Evolutionary conservation across 495 filamentous ascomycete genomes (phyloP).

Genomic region (Penicillium goetzii): DNA sequence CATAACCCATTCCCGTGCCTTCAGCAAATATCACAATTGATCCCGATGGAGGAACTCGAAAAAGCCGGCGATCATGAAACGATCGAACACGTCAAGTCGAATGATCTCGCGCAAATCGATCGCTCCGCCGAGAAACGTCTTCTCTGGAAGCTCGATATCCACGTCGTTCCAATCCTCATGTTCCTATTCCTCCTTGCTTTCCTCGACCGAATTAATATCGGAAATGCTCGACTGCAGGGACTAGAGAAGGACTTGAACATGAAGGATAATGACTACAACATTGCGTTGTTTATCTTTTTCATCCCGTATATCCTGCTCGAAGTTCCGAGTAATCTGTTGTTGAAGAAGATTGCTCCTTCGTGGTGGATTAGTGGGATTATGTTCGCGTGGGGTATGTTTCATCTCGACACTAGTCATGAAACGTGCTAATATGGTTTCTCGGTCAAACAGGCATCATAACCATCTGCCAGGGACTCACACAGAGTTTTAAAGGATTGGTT

Average conservation of each 20-base stretch:
- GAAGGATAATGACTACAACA: conserved; percentile 58
- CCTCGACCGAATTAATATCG: conserved; percentile 60
- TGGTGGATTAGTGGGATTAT: conserved; percentile 59
- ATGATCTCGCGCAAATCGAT: conserved; percentile 17
- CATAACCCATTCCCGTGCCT: neutral
- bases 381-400: conserved; percentile 53
- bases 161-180: conserved; percentile 45
- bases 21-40: neutral
- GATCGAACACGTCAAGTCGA: conserved; percentile 23
- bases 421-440: conserved; percentile 1
- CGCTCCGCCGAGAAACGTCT: conserved; percentile 38
- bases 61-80: conserved; percentile 22
- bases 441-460: conserved; percentile 46
- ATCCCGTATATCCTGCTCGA: conserved; percentile 68
- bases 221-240: conserved; percentile 65
- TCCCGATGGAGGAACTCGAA: conserved; percentile 16
- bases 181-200: conserved; percentile 48
- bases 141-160: conserved; percentile 45
- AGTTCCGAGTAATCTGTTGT: conserved; percentile 66
- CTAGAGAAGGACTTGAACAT: conserved; percentile 62
- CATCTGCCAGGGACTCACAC: conserved; percentile 61
- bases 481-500: conserved; percentile 55
- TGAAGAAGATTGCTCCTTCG: conserved; percentile 66
- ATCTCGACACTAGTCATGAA: neutral
- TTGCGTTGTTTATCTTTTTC: conserved; percentile 68